Evolutionary conservation across 2,329 filamentous ascomycete genomes (phyloP), one percentile per base, ranked within the genome.

Genomic region (Albophoma yamanashiensis): DNA sequence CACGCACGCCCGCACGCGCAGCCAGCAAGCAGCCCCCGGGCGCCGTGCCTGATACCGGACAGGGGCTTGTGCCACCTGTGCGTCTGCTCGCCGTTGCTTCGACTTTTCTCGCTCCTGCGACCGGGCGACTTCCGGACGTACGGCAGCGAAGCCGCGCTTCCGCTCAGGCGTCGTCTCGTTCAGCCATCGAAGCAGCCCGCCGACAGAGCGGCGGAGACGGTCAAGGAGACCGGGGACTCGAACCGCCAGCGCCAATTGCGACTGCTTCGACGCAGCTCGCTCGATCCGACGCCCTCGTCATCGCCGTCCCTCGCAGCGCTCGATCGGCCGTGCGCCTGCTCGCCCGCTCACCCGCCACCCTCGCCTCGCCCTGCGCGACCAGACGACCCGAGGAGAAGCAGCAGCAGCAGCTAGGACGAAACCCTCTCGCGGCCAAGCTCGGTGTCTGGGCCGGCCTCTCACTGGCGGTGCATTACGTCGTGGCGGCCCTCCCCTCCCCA

Each of bases 381-480:
- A 38, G 36, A 38, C 36, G 47, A 50, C 25, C 31, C 25, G 2
- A 3, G 27, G 27, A n/a, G n/a, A n/a, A n/a, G 3, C 27, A 5
- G 27, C 27, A 27, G 34, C 34, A 11, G 17, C 22, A 55, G 36
- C 34, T 25, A 56, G 40, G 39, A 34, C 59, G 17, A 42, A 55
- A 47, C 38, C 58, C 31, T 38, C 58, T 4, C 27, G 27, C 45
- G 55, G 60, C 42, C 59, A 55, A 53, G 42, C 52, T 60, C 58
- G 58, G 55, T 42, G 59, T 40, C 56, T 43, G 43, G 36, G 40
- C 40, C 58, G 52, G 52, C 52, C 38, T 52, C n/a, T 20, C 15
- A 59, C 47, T 62, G 58, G 58, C 42, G 53, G 60, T 53, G 57
- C 61, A 62, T 60, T 62, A 60, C 61, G 61, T 62, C 58, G 61